These are phyloP conservation scores for Coniella lustricola DNA, from an alignment of 2,329 filamentous ascomycete genomes.

Conservation along the genomic window DNA sequence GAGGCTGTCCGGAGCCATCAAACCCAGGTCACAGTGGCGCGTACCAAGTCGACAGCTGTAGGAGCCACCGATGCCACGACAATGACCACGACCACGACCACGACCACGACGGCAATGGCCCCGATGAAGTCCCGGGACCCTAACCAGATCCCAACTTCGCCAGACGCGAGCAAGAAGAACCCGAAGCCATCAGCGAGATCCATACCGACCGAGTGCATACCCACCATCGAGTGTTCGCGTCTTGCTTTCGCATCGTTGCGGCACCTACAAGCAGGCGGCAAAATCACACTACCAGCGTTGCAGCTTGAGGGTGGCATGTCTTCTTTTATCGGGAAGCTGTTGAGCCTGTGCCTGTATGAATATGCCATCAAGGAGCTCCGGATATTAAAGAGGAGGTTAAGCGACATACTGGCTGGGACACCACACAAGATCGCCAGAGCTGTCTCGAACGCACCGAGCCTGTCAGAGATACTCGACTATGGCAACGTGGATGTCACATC, in stretches of 20 bases:
- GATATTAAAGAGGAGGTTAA: slow-evolving; percentile 57
- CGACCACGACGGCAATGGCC: slow-evolving; percentile 51
- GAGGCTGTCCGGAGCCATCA: slow-evolving; percentile 49
- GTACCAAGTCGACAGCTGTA: slow-evolving; percentile 26
- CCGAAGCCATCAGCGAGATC: slow-evolving; percentile 22
- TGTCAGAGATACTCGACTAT: slow-evolving; percentile 59
- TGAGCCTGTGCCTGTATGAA: slow-evolving; percentile 58
- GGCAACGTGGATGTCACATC: slow-evolving; percentile 35
- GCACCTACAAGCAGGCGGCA: slow-evolving; percentile 45
- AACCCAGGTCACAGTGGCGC: slow-evolving; percentile 25
- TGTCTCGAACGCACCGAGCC: slow-evolving; percentile 28
- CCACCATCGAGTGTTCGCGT: slow-evolving; percentile 62
- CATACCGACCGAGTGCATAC: slow-evolving; percentile 38
- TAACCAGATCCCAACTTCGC: slow-evolving; percentile 53
- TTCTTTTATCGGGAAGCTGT: slow-evolving; percentile 58
- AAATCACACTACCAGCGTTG: slow-evolving; percentile 50
- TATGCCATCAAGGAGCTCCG: slow-evolving; percentile 63
- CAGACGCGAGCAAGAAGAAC: slow-evolving; percentile 30
- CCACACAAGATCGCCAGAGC: slow-evolving; percentile 28
- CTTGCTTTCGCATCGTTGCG: slow-evolving; percentile 60
- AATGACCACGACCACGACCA: slow-evolving; percentile 30
- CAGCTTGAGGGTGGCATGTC: slow-evolving; percentile 71
- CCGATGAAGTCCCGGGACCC: slow-evolving; percentile 55
- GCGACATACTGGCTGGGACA: slow-evolving; percentile 24
- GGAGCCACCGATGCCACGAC: slow-evolving; percentile 33